Evolutionary conservation across 2,329 filamentous ascomycete species (phyloP).

Genomic region (Aspergillus jensenii): DNA sequence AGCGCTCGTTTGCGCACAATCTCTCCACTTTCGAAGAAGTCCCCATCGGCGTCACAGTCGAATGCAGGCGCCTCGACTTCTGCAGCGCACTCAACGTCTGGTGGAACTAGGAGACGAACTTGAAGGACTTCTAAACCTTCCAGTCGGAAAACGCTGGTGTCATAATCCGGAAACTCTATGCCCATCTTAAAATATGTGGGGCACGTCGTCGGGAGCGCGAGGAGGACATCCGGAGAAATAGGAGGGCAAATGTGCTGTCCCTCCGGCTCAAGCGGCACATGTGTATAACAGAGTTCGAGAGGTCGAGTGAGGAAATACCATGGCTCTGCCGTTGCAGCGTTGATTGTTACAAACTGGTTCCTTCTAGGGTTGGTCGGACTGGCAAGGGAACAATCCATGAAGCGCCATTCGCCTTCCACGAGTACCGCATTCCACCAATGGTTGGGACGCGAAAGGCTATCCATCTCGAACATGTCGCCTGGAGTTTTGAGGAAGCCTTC

Average conservation of each 20-base stretch:
- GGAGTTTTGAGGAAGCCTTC: constrained; percentile 88
- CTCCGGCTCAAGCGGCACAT: constrained; percentile 80
- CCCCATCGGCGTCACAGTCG: constrained; percentile 80
- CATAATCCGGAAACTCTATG: constrained; percentile 81
- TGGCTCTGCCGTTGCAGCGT: constrained; percentile 69
- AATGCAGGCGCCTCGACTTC: constrained; percentile 86
- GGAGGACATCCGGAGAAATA: constrained; percentile 78
- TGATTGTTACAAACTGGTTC: constrained; percentile 70
- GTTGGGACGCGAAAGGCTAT: constrained; percentile 80
- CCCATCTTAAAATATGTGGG: constrained; percentile 83
- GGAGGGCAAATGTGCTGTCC: constrained; percentile 94
- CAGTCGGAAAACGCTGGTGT: constrained; percentile 80
- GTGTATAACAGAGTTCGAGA: constrained; percentile 89
- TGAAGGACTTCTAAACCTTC: constrained; percentile 94
- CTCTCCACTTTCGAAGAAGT: constrained; percentile 90
- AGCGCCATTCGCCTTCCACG: constrained; percentile 91
- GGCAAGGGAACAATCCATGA: constrained; percentile 91
- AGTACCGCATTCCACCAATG: constrained; percentile 98
- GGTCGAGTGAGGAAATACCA: constrained; percentile 96
- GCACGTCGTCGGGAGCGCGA: constrained; percentile 82
- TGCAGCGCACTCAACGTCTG: constrained; percentile 86
- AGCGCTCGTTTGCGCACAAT: constrained; percentile 80
- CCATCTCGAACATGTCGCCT: constrained; percentile 77
- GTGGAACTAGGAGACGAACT: constrained; percentile 80
- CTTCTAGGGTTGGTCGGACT: constrained; percentile 86